phyloP scores from a whole-genome alignment of 2,329 filamentous ascomycete genomes.

The Ophiostoma populinum region DNA sequence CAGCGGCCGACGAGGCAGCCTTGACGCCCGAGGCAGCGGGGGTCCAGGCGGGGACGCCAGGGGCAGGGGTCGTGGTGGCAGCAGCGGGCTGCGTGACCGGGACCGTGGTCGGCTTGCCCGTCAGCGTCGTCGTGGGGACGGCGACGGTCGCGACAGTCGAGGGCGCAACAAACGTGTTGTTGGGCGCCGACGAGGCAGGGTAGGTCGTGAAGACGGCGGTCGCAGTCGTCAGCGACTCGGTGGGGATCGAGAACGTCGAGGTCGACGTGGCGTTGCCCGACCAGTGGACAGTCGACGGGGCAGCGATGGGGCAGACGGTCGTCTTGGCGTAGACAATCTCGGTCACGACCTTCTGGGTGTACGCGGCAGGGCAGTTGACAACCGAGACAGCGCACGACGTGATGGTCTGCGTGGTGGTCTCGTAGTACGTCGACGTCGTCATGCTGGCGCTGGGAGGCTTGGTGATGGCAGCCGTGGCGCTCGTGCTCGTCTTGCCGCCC shows the following conservation, averaged over 20 bases:
- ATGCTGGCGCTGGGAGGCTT: slow-evolving; percentile 2
- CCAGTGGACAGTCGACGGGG: slow-evolving; percentile 3
- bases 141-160: slow-evolving; percentile 10
- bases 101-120: no score
- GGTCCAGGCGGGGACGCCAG: not conserved
- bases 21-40: not conserved
- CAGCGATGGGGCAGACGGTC: slow-evolving; percentile 14
- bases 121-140: slow-evolving; percentile 6
- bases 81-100: not conserved
- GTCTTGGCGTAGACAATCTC: slow-evolving; percentile 13
- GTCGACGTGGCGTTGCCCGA: slow-evolving; percentile 1
- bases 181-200: slow-evolving; percentile 10
- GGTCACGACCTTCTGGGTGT: slow-evolving; percentile 16
- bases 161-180: slow-evolving; percentile 12
- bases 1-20: not conserved
- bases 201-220: slow-evolving; percentile 12
- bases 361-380: slow-evolving; percentile 16
- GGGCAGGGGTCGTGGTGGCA: not conserved
- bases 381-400: slow-evolving; percentile 16
- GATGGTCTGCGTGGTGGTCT: slow-evolving; percentile 15
- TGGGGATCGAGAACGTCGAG: slow-evolving; percentile 5
- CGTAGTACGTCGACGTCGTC: slow-evolving; percentile 13
- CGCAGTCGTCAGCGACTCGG: slow-evolving; percentile 8
- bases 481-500: not conserved
- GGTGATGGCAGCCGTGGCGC: not conserved